Evolutionary conservation across 768 basidiomycete genomes (phyloP), one percentile per base, ranked within the genome.

Genomic region (Scleroderma citrinum): DNA sequence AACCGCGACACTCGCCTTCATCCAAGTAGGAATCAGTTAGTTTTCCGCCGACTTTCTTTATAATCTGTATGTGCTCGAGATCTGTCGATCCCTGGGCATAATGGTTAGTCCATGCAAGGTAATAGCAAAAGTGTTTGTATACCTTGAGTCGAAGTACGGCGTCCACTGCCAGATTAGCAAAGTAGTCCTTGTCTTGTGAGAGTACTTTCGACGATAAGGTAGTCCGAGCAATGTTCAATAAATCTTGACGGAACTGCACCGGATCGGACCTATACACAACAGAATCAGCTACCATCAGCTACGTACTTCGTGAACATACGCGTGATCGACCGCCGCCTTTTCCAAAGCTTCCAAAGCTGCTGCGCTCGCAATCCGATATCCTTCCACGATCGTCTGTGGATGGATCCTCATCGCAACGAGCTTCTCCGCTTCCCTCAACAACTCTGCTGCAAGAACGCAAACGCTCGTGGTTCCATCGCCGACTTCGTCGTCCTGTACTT

Each of bases 1-100:
- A 19, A 11, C 32, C 46, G 16, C 17, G 21, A 11, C 35, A 56
- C 71, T 14, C 55, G 84, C 92, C 95, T 73, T 98, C 96, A 61
- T 96, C 94, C 30, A 99, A 81, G 73, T 98, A 99, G 6, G 92
- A 95, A 61, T 98, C 95, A 0, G 92, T 95, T 59, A 99, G 77
- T 73, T 97, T 99, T 44, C 95, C 95, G 49, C 95, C 95, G n/a
- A 90, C 91, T 71, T 97, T 97, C 79, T 99, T 99, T 75, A 98
- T 99, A 67, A 98, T 86, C 69, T 99, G 95, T 56, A 99, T 97
- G 67, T 97, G 93, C 57, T 99, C 95, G 30, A 99, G 76, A 70
- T 98, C 87, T 44, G 90, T 93, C 32, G 93, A 96, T 32, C 96
- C 96, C 87, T 92, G 59, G 7, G 43, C 14, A 7, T 32, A n/a